These are phyloP conservation scores for Nakazawaea molendinolei DNA, from an alignment of 805 yeast species.

Conservation along the genomic window DNA sequence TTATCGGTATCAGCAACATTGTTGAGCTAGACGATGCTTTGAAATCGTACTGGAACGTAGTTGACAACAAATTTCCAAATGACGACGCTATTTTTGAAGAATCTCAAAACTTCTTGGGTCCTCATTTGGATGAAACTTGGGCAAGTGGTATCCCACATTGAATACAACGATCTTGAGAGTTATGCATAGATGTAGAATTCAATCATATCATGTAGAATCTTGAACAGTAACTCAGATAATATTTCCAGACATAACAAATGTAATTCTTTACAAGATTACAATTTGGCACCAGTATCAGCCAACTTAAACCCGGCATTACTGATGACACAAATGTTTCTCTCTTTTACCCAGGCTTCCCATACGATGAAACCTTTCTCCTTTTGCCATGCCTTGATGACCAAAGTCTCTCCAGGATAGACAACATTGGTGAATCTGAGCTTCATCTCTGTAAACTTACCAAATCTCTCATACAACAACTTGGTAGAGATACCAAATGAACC, in stretches of 20 bases:
- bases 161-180: background rate
- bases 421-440: constrained; percentile 87
- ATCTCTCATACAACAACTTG: constrained; percentile 70
- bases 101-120: constrained; percentile 41
- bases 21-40: constrained; percentile 62
- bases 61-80: constrained; percentile 20
- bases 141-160: constrained; percentile 25
- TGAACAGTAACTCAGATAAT: too few species aligned
- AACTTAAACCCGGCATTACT: constrained; percentile 82
- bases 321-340: constrained; percentile 72
- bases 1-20: constrained; percentile 68
- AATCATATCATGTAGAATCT: too few species aligned
- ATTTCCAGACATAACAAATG: too few species aligned
- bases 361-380: constrained; percentile 54
- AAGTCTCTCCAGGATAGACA: constrained; percentile 91
- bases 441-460: constrained; percentile 75
- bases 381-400: constrained; percentile 81
- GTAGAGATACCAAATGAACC: constrained; percentile 80
- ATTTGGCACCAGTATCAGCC: constrained; percentile 10
- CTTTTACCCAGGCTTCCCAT: constrained; percentile 79
- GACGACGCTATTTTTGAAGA: constrained; percentile 39
- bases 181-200: background rate
- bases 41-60: constrained; percentile 44
- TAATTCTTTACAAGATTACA: too few species aligned
- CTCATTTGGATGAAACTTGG: constrained; percentile 65